phyloP scores from a whole-genome alignment of 371 early-diverging fungal genomes.

The Mucor mucedo region DNA sequence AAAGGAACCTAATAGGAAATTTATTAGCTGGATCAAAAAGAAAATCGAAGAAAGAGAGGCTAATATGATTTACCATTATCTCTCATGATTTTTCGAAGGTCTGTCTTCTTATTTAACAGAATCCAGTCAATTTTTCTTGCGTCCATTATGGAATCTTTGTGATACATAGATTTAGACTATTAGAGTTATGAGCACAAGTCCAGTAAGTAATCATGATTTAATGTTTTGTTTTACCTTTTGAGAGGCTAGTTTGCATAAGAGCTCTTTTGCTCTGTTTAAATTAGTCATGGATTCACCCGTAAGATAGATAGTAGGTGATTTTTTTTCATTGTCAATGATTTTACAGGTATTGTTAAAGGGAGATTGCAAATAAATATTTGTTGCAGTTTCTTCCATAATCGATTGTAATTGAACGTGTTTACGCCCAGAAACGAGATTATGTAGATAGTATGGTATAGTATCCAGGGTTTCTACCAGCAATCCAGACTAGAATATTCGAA shows the following conservation, averaged over 20 bases:
- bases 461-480: constrained; percentile 25
- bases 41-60: too few species aligned
- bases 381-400: constrained; percentile 73
- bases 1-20: constrained; percentile 46
- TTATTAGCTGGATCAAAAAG: not conserved
- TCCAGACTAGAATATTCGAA: constrained; percentile 13
- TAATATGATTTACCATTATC: constrained; percentile 65
- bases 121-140: constrained; percentile 83
- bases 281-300: constrained; percentile 43
- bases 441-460: constrained; percentile 48
- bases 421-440: constrained; percentile 71
- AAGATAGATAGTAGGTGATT: constrained; percentile 32
- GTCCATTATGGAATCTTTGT: constrained; percentile 43
- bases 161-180: constrained; percentile 56
- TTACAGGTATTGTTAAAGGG: constrained; percentile 44
- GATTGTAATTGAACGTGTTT: constrained; percentile 56
- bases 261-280: constrained; percentile 45
- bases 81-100: constrained; percentile 71
- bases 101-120: constrained; percentile 62
- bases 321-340: constrained; percentile 20
- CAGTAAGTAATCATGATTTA: not conserved
- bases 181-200: not conserved
- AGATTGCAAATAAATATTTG: constrained; percentile 76
- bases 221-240: constrained; percentile 44
- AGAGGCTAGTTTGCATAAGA: constrained; percentile 42